Conservation (phyloP, 2,329 filamentous ascomycete genomes). For the Cephalotrichum gorgonifer region DNA sequence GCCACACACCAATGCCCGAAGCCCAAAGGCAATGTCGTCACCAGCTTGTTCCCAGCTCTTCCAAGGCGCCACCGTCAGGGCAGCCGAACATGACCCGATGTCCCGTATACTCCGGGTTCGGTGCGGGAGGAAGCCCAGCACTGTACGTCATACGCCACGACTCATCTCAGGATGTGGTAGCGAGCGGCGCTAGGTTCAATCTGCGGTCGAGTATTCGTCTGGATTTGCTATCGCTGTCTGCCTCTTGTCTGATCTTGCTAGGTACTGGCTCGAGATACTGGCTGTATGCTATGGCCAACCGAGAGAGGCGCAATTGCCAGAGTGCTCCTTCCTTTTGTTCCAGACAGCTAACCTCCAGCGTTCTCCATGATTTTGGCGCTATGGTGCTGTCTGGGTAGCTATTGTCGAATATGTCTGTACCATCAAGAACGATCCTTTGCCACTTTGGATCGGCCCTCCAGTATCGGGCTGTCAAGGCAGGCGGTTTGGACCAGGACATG, state of each 20-base stretch:
- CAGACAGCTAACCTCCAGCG: neutral
- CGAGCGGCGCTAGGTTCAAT: conserved; percentile 11
- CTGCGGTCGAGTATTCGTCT: conserved; percentile 31
- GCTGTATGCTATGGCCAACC: conserved; percentile 42
- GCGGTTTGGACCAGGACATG: no score
- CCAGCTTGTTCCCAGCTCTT: no score
- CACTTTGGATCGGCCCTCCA: neutral
- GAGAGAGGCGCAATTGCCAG: conserved; percentile 19
- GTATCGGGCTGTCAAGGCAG: no score
- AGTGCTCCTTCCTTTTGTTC: conserved; percentile 1
- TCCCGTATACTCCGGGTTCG: neutral
- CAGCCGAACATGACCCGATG: neutral
- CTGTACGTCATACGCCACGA: neutral
- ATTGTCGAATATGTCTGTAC: neutral
- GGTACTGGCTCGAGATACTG: conserved; percentile 26
- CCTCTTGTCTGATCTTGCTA: conserved; percentile 39
- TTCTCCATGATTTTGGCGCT: neutral
- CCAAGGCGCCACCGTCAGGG: no score
- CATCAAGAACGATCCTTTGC: neutral
- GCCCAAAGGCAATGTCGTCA: no score
- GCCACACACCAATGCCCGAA: neutral
- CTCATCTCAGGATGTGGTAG: conserved; percentile 17
- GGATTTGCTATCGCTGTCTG: conserved; percentile 52
- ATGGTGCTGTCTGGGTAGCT: neutral
- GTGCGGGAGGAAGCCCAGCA: neutral